A percentile compares a stretch with the other conserved stretches of the same genome.
These are phyloP conservation scores for Davidsoniella eucalypti DNA, from an alignment of 2,329 filamentous ascomycete species.

Conservation along the genomic window DNA sequence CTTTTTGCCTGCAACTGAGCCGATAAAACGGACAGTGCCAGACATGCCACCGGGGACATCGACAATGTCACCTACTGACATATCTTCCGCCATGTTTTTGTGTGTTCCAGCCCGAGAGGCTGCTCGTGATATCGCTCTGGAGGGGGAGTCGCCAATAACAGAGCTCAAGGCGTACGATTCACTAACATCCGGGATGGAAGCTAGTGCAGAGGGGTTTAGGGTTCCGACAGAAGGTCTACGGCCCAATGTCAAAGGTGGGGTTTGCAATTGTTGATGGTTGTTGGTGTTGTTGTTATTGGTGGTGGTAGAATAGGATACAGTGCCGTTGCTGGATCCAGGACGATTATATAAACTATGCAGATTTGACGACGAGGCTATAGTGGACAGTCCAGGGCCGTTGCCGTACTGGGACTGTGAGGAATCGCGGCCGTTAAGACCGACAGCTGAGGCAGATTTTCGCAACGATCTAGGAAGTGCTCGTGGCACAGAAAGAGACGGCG, in stretches of 20 bases:
- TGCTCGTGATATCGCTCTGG: background rate
- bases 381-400: background rate
- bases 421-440: constrained; percentile 6
- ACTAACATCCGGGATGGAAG: constrained; percentile 49
- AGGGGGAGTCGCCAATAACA: constrained; percentile 18
- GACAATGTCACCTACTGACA: constrained; percentile 67
- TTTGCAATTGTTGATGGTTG: constrained; percentile 3
- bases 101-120: constrained; percentile 5
- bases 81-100: constrained; percentile 26
- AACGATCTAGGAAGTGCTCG: constrained; percentile 11
- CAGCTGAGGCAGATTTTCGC: constrained; percentile 10
- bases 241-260: constrained; percentile 4
- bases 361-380: constrained; percentile 10
- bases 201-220: constrained; percentile 46
- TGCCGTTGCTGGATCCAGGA: background rate
- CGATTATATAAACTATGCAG: constrained; percentile 8
- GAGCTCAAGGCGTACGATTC: constrained; percentile 45
- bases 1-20: constrained; percentile 72
- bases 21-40: constrained; percentile 78
- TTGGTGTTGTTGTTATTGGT: background rate
- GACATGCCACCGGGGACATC: constrained; percentile 90
- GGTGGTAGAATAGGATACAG: background rate
- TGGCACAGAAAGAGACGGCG: constrained; percentile 7
- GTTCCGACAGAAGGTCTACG: constrained; percentile 59
- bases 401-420: background rate